Percentiles rank a stretch among this genome's conserved stretches.
Evolutionary conservation across 2,329 filamentous ascomycete genomes (phyloP).

Genomic region (Diaporthe sp.): DNA sequence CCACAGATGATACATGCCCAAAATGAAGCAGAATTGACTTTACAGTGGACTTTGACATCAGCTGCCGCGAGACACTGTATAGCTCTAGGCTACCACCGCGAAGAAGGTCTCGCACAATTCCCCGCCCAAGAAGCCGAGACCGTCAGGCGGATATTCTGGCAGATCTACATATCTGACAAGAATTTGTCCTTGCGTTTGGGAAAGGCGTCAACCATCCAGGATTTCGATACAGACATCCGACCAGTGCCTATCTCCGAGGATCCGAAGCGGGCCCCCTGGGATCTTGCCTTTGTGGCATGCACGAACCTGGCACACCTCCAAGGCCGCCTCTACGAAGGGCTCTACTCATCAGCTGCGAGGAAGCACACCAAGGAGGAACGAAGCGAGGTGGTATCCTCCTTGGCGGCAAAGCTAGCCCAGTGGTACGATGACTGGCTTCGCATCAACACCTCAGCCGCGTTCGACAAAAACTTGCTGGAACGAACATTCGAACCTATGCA

Average conservation of each 20-base stretch:
- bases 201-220: neutral
- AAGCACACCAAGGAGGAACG: neutral
- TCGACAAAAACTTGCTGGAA: neutral
- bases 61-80: constrained; percentile 9
- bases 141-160: neutral
- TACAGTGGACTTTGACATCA: constrained; percentile 8
- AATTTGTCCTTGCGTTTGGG: constrained; percentile 3
- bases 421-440: neutral
- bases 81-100: neutral
- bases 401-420: neutral
- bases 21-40: neutral
- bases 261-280: neutral
- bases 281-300: neutral
- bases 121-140: neutral
- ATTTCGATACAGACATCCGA: neutral
- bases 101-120: neutral
- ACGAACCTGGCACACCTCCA: neutral
- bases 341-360: neutral
- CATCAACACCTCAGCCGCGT: neutral
- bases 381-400: neutral
- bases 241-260: neutral
- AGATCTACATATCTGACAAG: neutral
- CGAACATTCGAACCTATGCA: neutral
- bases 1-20: neutral
- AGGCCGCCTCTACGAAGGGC: neutral